A percentile compares a stretch with the other conserved stretches of the same genome.
phyloP scores from a whole-genome alignment of 306 rosid genomes.

The Begonia fuchsioides region DNA sequence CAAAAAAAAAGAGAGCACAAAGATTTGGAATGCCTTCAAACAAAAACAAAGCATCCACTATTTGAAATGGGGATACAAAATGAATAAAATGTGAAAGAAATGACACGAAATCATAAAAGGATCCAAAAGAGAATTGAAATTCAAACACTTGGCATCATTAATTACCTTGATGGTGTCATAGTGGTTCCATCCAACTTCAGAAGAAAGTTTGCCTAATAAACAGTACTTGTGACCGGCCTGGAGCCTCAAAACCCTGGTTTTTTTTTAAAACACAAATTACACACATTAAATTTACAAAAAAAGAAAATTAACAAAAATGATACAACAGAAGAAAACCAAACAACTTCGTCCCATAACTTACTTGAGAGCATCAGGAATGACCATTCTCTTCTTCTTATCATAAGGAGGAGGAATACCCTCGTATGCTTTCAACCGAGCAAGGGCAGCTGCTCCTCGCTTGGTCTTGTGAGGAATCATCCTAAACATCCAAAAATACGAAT shows the following conservation, averaged over 20 bases:
- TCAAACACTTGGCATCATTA: background rate
- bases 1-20: no score
- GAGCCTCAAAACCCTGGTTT: conserved; percentile 60
- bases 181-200: conserved; percentile 46
- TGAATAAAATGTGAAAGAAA: no score
- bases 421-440: conserved; percentile 42
- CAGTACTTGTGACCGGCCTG: conserved; percentile 67
- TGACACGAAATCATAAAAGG: no score
- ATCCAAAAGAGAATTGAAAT: no score
- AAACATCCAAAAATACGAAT: background rate
- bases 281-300: background rate
- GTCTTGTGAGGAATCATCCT: conserved; percentile 61
- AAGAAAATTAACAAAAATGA: background rate
- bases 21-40: no score
- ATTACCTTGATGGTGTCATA: conserved; percentile 27
- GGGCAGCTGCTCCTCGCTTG: conserved; percentile 54
- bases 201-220: conserved; percentile 43
- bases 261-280: background rate
- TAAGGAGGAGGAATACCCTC: conserved; percentile 56
- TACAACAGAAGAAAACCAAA: background rate
- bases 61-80: no score
- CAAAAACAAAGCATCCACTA: no score
- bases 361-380: conserved; percentile 56
- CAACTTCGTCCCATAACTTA: conserved; percentile 9
- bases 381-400: conserved; percentile 48